Evolutionary conservation across 2,329 filamentous ascomycete genomes (phyloP), one percentile per base, ranked within the genome.

Genomic region (Epichloe baconii): DNA sequence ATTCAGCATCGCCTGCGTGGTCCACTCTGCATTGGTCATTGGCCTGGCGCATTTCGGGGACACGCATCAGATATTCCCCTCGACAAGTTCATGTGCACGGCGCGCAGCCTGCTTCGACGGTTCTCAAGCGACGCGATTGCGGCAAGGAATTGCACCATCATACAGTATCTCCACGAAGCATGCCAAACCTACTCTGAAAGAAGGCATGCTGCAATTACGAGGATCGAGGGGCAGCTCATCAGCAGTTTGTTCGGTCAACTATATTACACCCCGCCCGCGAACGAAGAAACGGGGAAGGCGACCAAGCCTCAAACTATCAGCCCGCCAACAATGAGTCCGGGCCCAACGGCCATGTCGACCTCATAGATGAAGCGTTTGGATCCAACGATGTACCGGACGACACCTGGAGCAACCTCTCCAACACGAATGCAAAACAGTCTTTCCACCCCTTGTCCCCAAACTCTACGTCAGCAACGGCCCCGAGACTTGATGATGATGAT

Each of bases 1-100:
- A 0, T 69, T 71, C 38, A 52, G 71, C 5, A 67, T 71, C 36
- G 71, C 70, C 50, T 68, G 66, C 6, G 63, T 69, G 14, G 71
- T 72, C 54, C 65, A 71, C 19, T 67, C 69, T 0, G 67, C 66
- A 0, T 55, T 72, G 6, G 68, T 71, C 0, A 58, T 72, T 1
- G 70, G 69, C 1, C 61, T 70, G 1, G 68, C 68, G 1, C 64
- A 67, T 45, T 71, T 72, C 48, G 68, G 66, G 1, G 68, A 72
- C 54, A 63, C 71, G 37, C 66, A 71, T 48, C 52, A 53, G 43
- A 54, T 57, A 2, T 62, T 64, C 23, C 58, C 60, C 48, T 63
- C 2, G 52, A 55, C 19, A 58, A 55, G 44, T 57, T 52, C 23
- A 48, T 63, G 6, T 47, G 47, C 4, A 52, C 51, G 11, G 60